Base-by-base conservation (phyloP, 169 alveolate species). In the Miamiensis avidus region DNA sequence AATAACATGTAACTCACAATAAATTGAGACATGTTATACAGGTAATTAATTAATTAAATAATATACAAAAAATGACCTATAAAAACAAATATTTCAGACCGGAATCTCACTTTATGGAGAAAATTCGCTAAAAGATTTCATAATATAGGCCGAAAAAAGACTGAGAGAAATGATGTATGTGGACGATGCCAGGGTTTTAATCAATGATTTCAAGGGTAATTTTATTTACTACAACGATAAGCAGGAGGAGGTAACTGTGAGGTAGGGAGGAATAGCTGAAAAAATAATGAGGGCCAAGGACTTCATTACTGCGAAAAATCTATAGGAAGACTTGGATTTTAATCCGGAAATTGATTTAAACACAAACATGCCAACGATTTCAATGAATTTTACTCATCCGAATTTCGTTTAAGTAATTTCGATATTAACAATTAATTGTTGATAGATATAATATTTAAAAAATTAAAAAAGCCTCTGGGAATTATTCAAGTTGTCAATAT, bases 111-210 rank as follows among this genome's bases (percentile, higher is more conserved):
- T 75, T 31, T 28, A 79, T 79, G 4, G 28, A 79, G n/a, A 34
- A 49, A 29, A 65, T 34, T 11, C 29, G 1, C 26, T 82, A 1
- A 16, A 72, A 33, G 30, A 65, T 26, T 29, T 82, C 16, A 26
- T 72, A 16, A 27, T 31, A 27, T 69, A 33, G 0, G 26, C 86
- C 0, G 78, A 82, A 31, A 30, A 33, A 11, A 82, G 33, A 72
- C 34, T 85, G 29, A 85, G 74, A 85, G 83, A 79, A 65, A 74
- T 85, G 0, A 85, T 85, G 89, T 72, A 85, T 85, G 33, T 74
- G 6, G 86, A 85, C 28, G 86, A 78, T 32, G 85, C 86, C n/a
- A 73, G 89, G 34, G 34, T 79, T 31, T 49, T 85, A 0, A 15
- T 85, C 65, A 78, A 85, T 78, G 34, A 27, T n/a, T 34, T 33